Conservation (phyloP, 1,284 basidiomycete genomes). For the Tremellales sp. region DNA sequence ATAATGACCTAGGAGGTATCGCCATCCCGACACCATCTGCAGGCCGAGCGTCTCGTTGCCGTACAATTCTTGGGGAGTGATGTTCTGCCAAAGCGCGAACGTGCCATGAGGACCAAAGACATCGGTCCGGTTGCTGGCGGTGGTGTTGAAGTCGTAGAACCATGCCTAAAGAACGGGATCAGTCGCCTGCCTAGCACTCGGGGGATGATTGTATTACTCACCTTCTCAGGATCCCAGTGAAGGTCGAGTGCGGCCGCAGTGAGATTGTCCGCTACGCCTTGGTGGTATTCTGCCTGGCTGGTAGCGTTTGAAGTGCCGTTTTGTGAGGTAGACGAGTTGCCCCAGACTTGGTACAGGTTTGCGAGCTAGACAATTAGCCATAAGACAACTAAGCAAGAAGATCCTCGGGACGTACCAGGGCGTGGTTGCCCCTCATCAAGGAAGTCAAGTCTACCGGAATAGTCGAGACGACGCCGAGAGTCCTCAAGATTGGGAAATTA, state of each 20-base stretch:
- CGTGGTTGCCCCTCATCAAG: constrained; percentile 59
- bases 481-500: constrained; percentile 58
- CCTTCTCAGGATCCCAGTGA: constrained; percentile 72
- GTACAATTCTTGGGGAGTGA: constrained; percentile 68
- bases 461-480: constrained; percentile 65
- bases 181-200: no score
- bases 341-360: constrained; percentile 56
- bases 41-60: constrained; percentile 59
- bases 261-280: constrained; percentile 57
- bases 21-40: constrained; percentile 65
- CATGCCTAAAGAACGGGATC: constrained; percentile 43
- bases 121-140: constrained; percentile 59
- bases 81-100: constrained; percentile 82
- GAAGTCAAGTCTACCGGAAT: constrained; percentile 79
- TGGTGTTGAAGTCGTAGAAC: constrained; percentile 69
- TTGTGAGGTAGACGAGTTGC: constrained; percentile 47
- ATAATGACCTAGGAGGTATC: constrained; percentile 74
- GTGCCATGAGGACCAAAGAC: constrained; percentile 70
- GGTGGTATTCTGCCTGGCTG: constrained; percentile 51
- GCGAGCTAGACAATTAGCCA: no score
- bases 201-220: background rate
- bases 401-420: constrained; percentile 54
- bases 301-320: constrained; percentile 7
- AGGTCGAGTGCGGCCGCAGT: constrained; percentile 74
- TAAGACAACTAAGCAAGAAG: background rate